phyloP scores from a whole-genome alignment of 768 basidiomycete species.

The Leccinum arenicola region DNA sequence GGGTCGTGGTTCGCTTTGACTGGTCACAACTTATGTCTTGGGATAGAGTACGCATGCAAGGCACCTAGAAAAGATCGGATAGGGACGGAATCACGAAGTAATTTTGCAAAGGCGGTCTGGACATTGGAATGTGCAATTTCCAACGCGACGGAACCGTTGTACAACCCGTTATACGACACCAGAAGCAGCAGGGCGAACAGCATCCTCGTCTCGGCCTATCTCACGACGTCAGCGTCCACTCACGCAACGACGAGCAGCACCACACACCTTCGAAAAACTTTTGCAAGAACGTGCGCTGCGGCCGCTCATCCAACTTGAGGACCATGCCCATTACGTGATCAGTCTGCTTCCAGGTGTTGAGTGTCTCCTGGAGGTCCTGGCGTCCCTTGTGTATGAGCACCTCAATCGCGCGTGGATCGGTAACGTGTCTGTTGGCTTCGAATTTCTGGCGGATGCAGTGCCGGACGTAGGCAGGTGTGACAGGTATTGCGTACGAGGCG shows the following conservation, averaged over 20 bases:
- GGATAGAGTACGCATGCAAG: not conserved
- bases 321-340: slow-evolving; percentile 77
- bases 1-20: not conserved
- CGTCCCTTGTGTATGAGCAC: slow-evolving; percentile 79
- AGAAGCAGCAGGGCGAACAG: slow-evolving; percentile 65
- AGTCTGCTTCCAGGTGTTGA: slow-evolving; percentile 91
- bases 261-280: slow-evolving; percentile 80
- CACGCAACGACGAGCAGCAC: not conserved
- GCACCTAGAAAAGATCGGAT: not conserved
- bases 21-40: not conserved
- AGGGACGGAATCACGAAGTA: not conserved
- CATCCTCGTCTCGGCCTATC: slow-evolving; percentile 74
- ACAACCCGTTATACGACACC: slow-evolving; percentile 25
- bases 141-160: not conserved
- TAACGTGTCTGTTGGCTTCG: slow-evolving; percentile 80
- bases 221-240: not conserved
- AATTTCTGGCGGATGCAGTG: slow-evolving; percentile 83
- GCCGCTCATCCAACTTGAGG: slow-evolving; percentile 46
- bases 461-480: slow-evolving; percentile 75
- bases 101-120: not conserved
- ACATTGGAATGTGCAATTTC: slow-evolving; percentile 7
- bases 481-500: slow-evolving; percentile 74
- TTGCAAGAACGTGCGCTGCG: slow-evolving; percentile 65
- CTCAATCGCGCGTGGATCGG: slow-evolving; percentile 81
- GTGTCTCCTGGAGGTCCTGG: slow-evolving; percentile 90